Evolutionary conservation across 805 yeast genomes (phyloP).

Genomic region (Starmerella floris): DNA sequence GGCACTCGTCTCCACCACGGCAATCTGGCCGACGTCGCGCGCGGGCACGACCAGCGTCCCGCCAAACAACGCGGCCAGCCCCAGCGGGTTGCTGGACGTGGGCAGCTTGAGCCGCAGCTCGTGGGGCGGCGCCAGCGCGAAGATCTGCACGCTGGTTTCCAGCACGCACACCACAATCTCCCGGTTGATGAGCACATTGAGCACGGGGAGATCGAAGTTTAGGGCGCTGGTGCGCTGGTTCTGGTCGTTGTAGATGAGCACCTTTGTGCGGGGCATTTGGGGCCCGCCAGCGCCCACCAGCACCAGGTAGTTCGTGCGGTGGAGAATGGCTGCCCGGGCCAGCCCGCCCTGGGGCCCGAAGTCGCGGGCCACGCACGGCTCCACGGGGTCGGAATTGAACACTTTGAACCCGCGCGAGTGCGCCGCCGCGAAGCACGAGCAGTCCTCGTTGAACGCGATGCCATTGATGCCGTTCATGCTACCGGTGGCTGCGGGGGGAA

Average conservation of each 20-base stretch:
- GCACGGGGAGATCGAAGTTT: slow-evolving; percentile 64
- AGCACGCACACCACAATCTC: slow-evolving; percentile 63
- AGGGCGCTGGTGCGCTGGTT: slow-evolving; percentile 59
- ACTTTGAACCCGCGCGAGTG: slow-evolving; percentile 57
- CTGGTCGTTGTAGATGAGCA: slow-evolving; percentile 85
- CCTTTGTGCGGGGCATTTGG: slow-evolving; percentile 60
- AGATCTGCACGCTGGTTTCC: slow-evolving; percentile 52
- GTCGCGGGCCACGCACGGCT: slow-evolving; percentile 49
- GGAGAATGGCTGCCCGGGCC: slow-evolving; percentile 67
- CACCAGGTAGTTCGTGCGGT: slow-evolving; percentile 81
- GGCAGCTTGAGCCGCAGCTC: slow-evolving; percentile 49
- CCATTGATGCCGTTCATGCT: slow-evolving; percentile 5
- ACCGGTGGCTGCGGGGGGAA: background rate
- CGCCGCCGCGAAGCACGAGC: slow-evolving; percentile 76
- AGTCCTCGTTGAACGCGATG: slow-evolving; percentile 76
- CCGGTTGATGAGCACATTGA: slow-evolving; percentile 62
- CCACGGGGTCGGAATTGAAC: slow-evolving; percentile 79
- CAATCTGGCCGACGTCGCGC: slow-evolving; percentile 60
- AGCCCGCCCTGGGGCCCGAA: slow-evolving; percentile 42
- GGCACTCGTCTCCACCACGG: slow-evolving; percentile 42
- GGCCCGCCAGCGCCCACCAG: slow-evolving; percentile 74
- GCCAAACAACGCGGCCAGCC: slow-evolving; percentile 43
- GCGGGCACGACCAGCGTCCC: slow-evolving; percentile 60
- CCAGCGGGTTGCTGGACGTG: slow-evolving; percentile 48
- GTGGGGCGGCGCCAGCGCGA: slow-evolving; percentile 74